These are phyloP conservation scores for Climacium dendroides DNA, from an alignment of 225 moss, liverwort and hornwort species.

Conservation along the genomic window DNA sequence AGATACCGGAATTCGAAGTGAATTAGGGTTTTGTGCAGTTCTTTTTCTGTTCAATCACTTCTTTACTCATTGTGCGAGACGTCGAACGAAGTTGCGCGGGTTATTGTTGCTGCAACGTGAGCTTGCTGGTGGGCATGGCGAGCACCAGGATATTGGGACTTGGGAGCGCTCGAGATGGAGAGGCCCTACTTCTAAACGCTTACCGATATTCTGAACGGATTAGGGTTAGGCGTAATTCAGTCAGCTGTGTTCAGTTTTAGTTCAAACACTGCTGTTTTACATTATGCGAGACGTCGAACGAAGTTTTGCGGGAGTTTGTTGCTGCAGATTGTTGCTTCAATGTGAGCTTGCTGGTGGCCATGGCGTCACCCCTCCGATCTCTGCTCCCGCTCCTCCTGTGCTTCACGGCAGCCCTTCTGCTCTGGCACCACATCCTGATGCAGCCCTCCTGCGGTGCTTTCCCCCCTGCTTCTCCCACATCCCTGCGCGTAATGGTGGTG, in stretches of 20 bases:
- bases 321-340: background rate
- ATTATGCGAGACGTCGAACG: background rate
- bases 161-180: background rate
- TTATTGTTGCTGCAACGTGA: background rate
- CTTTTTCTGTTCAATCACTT: background rate
- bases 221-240: background rate
- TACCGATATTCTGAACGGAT: background rate
- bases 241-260: no score
- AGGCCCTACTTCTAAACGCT: background rate
- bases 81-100: background rate
- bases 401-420: background rate
- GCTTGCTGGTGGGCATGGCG: background rate
- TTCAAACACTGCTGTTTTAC: no score
- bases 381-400: constrained; percentile 1
- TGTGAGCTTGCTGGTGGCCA: background rate
- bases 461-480: background rate
- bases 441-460: constrained; percentile 4
- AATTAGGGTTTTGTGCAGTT: background rate
- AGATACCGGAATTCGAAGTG: background rate
- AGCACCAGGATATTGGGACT: background rate
- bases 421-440: constrained; percentile 10
- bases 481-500: constrained; percentile 23
- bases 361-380: background rate
- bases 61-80: background rate
- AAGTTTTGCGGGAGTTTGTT: background rate